phyloP scores from a whole-genome alignment of 345 rosid genomes.

The Populus tremula region DNA sequence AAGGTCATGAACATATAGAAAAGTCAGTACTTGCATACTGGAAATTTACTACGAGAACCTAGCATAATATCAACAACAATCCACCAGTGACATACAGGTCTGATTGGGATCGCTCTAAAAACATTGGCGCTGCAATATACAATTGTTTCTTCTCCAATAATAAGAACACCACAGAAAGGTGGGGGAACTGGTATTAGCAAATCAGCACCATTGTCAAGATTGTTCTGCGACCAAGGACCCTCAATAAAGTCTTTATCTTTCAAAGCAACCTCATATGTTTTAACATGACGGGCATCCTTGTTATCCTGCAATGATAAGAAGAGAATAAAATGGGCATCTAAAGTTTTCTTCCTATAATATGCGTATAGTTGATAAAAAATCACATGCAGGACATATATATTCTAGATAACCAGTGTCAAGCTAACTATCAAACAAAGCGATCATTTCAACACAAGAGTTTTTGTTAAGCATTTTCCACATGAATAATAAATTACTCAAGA shows the following conservation, averaged over 20 bases:
- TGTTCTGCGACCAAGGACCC: constrained; percentile 97
- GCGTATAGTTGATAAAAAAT: neutral
- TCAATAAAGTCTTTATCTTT: constrained; percentile 95
- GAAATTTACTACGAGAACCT: neutral
- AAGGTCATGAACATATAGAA: constrained; percentile 17
- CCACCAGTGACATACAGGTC: constrained; percentile 55
- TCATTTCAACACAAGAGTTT: neutral
- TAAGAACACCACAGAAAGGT: constrained; percentile 96
- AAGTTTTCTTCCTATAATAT: neutral
- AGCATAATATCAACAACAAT: constrained; percentile 8
- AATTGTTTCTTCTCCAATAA: constrained; percentile 91
- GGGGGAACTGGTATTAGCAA: constrained; percentile 92
- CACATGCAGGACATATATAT: neutral
- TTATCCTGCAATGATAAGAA: constrained; percentile 59
- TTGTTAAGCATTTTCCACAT: neutral
- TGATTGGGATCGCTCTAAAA: constrained; percentile 74
- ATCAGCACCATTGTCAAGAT: constrained; percentile 92
- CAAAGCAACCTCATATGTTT: constrained; percentile 89
- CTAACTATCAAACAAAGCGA: neutral
- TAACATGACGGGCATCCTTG: constrained; percentile 96
- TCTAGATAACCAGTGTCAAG: neutral
- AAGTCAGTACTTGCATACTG: neutral
- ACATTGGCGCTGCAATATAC: constrained; percentile 89
- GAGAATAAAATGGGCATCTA: constrained; percentile 9
- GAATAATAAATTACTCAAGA: neutral